Evolutionary conservation across 495 filamentous ascomycete genomes (phyloP), one percentile per base, ranked within the genome.

Genomic region (Podospora didyma): DNA sequence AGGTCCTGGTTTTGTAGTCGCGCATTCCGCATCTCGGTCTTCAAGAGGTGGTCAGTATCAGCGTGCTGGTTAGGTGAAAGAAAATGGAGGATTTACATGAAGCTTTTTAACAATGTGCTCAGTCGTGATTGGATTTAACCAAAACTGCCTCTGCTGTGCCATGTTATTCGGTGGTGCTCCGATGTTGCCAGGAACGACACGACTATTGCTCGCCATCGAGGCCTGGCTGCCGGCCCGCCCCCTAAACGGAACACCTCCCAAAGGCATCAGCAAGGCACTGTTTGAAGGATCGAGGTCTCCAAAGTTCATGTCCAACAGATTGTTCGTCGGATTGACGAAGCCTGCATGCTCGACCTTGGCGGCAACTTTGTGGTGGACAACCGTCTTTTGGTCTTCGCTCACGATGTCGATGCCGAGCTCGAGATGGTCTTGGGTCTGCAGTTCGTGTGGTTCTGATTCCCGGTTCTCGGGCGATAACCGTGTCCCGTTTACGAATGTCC

Each of bases 391-490:
- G 69, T 98, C 94, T 66, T 98, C 94, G 64, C 89, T 93, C 20
- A 98, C 92, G 62, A 98, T 98, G 69, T 98, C 94, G 53, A 98
- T 98, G 46, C 94, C 94, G 44, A 98, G 74, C 65, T 98, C 94
- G 26, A 98, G 72, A 39, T 92, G 86, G 67, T 97, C 94, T 60
- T 88, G 82, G 54, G 92, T 89, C 55, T 89, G 84, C 23, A 98
- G 73, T 62, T 96, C 90, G 61, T 96, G 90, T 0, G 94, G 90
- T 42, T 98, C 94, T 1, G 92, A 96, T 63, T 98, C 94, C 58
- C 89, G 81, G 63, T 96, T 97, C 64, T 98, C 94, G 24, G 82
- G 88, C 9, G 94, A 97, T 49, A 98, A 68, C 22, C 94, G 84
- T 17, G 85, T 80, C n/a, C 90, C 91, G 57, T 97, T 98, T 51